Base-by-base conservation (phyloP, 805 yeast genomes). In the Zygotorulaspora danielsina region DNA sequence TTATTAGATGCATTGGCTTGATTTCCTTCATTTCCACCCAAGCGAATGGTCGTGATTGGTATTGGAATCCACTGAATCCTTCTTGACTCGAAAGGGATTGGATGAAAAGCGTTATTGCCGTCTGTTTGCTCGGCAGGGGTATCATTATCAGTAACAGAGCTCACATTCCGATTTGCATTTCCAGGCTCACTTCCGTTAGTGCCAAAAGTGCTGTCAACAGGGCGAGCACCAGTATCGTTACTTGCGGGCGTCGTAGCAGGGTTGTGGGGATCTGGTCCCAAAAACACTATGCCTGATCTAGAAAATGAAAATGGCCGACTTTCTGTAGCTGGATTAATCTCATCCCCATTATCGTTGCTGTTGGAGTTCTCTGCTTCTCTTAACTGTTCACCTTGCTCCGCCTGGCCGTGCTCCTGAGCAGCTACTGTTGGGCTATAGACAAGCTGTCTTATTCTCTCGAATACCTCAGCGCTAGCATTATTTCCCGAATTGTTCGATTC, bases 381-480 rank as follows among this genome's bases (percentile, higher is more conserved):
- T 8, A 18, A n/a, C 19, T 41, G 36, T 36, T 21, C 39, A 29
- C 33, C 34, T 16, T 15, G 39, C 13, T 13, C 26, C 17, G 19
- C n/a, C 29, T 28, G 40, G 11, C n/a, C 26, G 19, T 25, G 26
- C 32, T 17, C n/a, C 29, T 28, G 40, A 10, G n/a, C 26, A 20
- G 18, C 26, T 21, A 25, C 21, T 38, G 31, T 29, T 10, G 44
- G 34, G 24, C 47, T 49, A 34, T 55, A 57, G 19, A 57, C 41
- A 15, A 54, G 34, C 32, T 46, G 50, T 39, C 61, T 53, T 11
- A 59, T 55, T 39, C 60, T 51, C 34, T 57, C 61, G 32, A 59
- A 55, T 7, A 57, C 56, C 6, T 55, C 57, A 13, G 49, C 49
- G 12, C 46, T 48, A 2, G 45, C 44, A 20, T 46, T 38, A 3